Evolutionary conservation across 2,329 filamentous ascomycete species (phyloP).

Genomic region (Curvularia spicifera): DNA sequence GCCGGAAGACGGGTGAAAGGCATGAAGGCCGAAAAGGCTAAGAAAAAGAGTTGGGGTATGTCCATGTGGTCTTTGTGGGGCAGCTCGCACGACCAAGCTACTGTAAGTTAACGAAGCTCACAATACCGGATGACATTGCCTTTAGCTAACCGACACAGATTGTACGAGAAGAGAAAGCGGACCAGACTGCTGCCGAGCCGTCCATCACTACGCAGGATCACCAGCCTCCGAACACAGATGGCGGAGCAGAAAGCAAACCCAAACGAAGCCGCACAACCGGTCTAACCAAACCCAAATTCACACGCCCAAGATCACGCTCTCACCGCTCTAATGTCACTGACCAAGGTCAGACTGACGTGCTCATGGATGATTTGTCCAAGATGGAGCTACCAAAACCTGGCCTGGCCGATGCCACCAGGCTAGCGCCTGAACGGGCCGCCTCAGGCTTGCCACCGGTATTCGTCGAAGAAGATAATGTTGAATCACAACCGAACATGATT

Average conservation of each 20-base stretch:
- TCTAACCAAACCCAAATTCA: conserved; percentile 8
- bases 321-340: conserved; percentile 44
- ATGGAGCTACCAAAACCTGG: conserved; percentile 30
- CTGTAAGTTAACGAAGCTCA: conserved; percentile 55
- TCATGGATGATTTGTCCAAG: conserved; percentile 29
- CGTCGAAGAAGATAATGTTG: conserved; percentile 1
- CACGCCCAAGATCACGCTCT: conserved; percentile 38
- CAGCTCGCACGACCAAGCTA: conserved; percentile 83
- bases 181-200: conserved; percentile 26
- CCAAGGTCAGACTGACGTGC: conserved; percentile 36
- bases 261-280: conserved; percentile 17
- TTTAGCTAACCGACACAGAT: conserved; percentile 33
- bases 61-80: conserved; percentile 88
- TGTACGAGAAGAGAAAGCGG: conserved; percentile 43
- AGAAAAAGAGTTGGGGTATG: conserved; percentile 75
- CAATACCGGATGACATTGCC: background rate
- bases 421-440: conserved; percentile 38
- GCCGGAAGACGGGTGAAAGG: conserved; percentile 69
- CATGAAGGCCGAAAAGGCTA: conserved; percentile 58
- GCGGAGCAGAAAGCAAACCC: conserved; percentile 32
- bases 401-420: conserved; percentile 37
- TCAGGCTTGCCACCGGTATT: conserved; percentile 30
- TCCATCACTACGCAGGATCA: conserved; percentile 39
- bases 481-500: conserved; percentile 24
- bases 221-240: conserved; percentile 39